These are phyloP conservation scores for Erigeron philadelphicus DNA, from an alignment of 140 eudicot species.

Conservation along the genomic window DNA sequence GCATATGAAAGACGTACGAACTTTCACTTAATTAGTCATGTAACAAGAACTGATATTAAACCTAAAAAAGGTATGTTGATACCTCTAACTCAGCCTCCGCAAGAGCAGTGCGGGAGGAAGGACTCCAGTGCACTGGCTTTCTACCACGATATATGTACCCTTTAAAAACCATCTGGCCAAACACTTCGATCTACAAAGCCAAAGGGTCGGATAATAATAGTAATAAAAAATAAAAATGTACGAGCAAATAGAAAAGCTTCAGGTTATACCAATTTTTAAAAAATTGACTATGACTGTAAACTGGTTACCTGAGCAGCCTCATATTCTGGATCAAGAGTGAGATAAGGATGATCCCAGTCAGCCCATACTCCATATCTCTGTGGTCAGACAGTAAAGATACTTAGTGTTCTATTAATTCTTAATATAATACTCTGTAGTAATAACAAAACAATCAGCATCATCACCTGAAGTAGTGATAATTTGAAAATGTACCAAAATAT, in stretches of 20 bases:
- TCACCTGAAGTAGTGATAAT: not conserved
- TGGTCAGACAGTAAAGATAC: constrained; percentile 12
- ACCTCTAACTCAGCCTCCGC: constrained; percentile 99
- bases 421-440: not conserved
- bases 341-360: constrained; percentile 95
- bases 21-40: not conserved
- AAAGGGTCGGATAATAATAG: not conserved
- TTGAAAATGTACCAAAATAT: constrained; percentile 2
- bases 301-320: constrained; percentile 91
- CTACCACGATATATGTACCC: constrained; percentile 89
- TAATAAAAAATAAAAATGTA: not conserved
- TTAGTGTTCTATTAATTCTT: not conserved
- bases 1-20: not conserved
- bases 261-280: not conserved
- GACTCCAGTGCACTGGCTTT: constrained; percentile 99
- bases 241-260: not conserved
- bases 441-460: not conserved
- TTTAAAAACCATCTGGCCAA: constrained; percentile 86
- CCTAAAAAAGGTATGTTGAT: constrained; percentile 13
- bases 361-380: constrained; percentile 98
- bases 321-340: constrained; percentile 95
- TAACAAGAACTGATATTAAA: not conserved
- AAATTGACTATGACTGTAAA: not conserved
- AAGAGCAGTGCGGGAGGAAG: constrained; percentile 97
- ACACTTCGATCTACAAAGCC: constrained; percentile 73